These are phyloP conservation scores for Yamadazyma paraphyllophila DNA, from an alignment of 805 yeast species.

Conservation along the genomic window DNA sequence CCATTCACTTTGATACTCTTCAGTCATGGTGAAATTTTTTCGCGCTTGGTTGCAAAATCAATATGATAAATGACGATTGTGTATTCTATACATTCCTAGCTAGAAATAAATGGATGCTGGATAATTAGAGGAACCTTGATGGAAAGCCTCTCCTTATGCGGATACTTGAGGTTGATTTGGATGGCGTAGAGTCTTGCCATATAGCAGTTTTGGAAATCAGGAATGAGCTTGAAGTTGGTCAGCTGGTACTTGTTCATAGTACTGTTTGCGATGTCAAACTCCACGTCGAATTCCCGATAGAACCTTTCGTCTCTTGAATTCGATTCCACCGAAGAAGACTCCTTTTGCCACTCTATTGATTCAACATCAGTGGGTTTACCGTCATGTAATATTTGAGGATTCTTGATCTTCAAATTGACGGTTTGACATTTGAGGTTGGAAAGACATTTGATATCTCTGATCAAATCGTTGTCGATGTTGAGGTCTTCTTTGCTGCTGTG, in stretches of 20 bases:
- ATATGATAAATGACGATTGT: not conserved
- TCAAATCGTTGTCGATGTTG: conserved; percentile 24
- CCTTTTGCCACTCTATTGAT: conserved; percentile 9
- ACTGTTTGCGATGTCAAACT: conserved; percentile 23
- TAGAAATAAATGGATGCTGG: conserved; percentile 15
- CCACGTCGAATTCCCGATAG: conserved; percentile 6
- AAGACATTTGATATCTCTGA: conserved; percentile 30
- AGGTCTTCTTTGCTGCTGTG: conserved; percentile 23
- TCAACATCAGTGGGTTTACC: conserved; percentile 1
- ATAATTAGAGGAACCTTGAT: conserved; percentile 27
- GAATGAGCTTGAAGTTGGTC: conserved; percentile 32
- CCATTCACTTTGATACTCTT: conserved; percentile 36
- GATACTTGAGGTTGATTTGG: conserved; percentile 20
- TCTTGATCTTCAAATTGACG: conserved; percentile 23
- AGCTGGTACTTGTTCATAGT: conserved; percentile 8
- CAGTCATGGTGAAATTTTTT: conserved; percentile 7
- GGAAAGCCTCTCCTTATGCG: conserved; percentile 21
- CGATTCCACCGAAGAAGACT: not conserved
- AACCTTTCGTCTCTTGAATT: not conserved
- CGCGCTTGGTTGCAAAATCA: conserved; percentile 2
- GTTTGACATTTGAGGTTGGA: conserved; percentile 30
- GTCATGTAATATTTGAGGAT: conserved; percentile 3
- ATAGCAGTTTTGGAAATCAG: conserved; percentile 39
- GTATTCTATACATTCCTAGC: not conserved
- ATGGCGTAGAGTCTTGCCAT: conserved; percentile 35